Evolutionary conservation across 495 filamentous ascomycete genomes (phyloP).

Genomic region (Xylaria venustula): DNA sequence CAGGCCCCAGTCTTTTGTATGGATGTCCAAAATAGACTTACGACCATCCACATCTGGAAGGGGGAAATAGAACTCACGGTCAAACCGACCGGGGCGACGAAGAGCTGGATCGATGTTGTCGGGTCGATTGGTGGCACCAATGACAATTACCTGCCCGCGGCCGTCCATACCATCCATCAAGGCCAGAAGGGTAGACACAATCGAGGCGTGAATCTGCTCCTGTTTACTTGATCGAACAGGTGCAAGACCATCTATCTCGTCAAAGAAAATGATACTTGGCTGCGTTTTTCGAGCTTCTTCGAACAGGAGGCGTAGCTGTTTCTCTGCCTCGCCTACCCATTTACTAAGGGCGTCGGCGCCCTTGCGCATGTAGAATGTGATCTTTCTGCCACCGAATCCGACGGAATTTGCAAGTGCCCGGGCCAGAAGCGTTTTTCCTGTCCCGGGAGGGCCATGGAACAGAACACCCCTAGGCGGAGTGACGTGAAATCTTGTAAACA

Average conservation of each 20-base stretch:
- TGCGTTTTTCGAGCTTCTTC: constrained; percentile 94
- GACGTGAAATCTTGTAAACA: constrained; percentile 89
- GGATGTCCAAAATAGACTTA: constrained; percentile 86
- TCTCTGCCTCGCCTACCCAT: constrained; percentile 98
- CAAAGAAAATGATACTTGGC: constrained; percentile 98
- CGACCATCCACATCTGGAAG: constrained; percentile 77
- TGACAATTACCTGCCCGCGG: constrained; percentile 95
- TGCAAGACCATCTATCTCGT: constrained; percentile 95
- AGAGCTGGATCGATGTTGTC: constrained; percentile 96
- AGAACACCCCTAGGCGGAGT: constrained; percentile 91
- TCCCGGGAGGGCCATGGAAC: constrained; percentile 96
- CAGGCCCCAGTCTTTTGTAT: constrained; percentile 91
- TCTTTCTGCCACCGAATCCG: constrained; percentile 74
- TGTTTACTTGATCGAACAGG: constrained; percentile 96
- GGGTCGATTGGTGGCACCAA: constrained; percentile 95
- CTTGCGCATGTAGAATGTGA: constrained; percentile 99
- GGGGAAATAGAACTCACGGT: constrained; percentile 97
- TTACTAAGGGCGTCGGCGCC: constrained; percentile 96
- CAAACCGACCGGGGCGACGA: constrained; percentile 90
- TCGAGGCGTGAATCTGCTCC: constrained; percentile 97
- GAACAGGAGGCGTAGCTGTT: constrained; percentile 87
- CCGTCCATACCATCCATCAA: constrained; percentile 99
- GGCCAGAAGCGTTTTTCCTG: constrained; percentile 93
- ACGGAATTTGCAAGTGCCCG: constrained; percentile 85
- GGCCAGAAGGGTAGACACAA: constrained; percentile 90